Conservation (phyloP, 2,329 filamentous ascomycete species). For the Paracoccidioides brasiliensis region DNA sequence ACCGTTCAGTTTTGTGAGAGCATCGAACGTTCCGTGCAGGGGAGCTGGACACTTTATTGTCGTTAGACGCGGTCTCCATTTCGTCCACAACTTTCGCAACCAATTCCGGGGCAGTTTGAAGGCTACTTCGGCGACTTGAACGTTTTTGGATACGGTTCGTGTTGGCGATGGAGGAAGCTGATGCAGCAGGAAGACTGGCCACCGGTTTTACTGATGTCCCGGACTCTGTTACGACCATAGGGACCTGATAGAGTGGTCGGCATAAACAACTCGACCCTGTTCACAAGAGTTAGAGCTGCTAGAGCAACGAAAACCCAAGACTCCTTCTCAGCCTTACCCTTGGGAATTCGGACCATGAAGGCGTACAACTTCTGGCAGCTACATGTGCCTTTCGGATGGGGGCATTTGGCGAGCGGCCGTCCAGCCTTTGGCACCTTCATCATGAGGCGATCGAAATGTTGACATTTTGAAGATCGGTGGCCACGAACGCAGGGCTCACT, state of each 20-base stretch:
- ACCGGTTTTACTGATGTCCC: conserved; percentile 7
- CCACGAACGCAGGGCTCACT: conserved; percentile 38
- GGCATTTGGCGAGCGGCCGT: conserved; percentile 35
- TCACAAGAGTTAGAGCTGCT: conserved; percentile 3
- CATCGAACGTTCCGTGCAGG: not conserved
- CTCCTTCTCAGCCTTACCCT: conserved; percentile 20
- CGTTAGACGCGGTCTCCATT: not conserved
- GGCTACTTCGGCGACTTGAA: not conserved
- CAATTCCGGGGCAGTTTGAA: not conserved
- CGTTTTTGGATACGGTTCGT: conserved; percentile 2
- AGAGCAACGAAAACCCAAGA: not conserved
- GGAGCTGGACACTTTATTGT: not conserved
- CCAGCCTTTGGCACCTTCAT: conserved; percentile 38
- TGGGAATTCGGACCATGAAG: conserved; percentile 34
- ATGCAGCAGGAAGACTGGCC: conserved; percentile 9
- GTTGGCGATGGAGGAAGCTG: conserved; percentile 4
- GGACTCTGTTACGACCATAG: conserved; percentile 15
- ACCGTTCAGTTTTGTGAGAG: not conserved
- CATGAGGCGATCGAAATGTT: conserved; percentile 37
- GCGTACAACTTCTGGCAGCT: conserved; percentile 30
- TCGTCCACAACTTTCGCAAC: not conserved
- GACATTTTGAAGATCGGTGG: conserved; percentile 38
- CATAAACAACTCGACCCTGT: conserved; percentile 30
- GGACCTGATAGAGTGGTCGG: conserved; percentile 29
- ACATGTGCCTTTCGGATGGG: conserved; percentile 32